Base-by-base conservation (phyloP, 257 asterid species). In the Nicotiana undulata region DNA sequence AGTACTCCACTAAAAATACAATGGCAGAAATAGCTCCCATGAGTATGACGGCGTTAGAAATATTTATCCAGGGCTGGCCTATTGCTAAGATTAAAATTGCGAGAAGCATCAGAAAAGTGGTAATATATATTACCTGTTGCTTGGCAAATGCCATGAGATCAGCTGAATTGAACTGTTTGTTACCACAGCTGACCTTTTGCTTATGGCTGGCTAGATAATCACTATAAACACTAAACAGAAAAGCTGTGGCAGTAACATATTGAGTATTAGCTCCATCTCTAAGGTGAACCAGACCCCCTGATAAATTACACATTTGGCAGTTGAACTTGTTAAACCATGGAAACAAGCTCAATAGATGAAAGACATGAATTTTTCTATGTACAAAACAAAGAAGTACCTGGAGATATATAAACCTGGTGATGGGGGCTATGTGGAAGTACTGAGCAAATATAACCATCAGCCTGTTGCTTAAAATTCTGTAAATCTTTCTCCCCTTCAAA, bases 221-320 rank as follows among this genome's bases (percentile, higher is more conserved):
- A 59, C 94, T 83, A 59, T 94, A 93, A n/a, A 70, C 86, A 31
- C 88, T 89, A 53, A 93, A 84, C 40, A 93, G 85, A 80, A 94
- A 88, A 20, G 97, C 97, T 11, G 93, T 67, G 72, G 87, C 82
- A 0, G 98, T 90, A 1, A 89, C 98, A 11, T 94, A 93, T 78
- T 94, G 97, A 22, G 92, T n/a, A 80, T 94, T 94, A 4, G 98
- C 97, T 65, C 97, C 98, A 51, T 91, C 97, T 86, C 97, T 86
- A 6, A 89, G 76, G 89, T 91, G 90, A 58, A 94, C 44, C 86
- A 91, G 1, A 29, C 97, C 97, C 17, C 97, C 97, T 92, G 81
- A 65, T 72, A 5, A 75, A 37, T 40, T 29, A 9, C 8, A 31
- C 77, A 63, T 5, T 29, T 29, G 37, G 16, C 56, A 13, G 16